Conservation (phyloP, 441 rosid genomes). For the Flueggea neowawraea region DNA sequence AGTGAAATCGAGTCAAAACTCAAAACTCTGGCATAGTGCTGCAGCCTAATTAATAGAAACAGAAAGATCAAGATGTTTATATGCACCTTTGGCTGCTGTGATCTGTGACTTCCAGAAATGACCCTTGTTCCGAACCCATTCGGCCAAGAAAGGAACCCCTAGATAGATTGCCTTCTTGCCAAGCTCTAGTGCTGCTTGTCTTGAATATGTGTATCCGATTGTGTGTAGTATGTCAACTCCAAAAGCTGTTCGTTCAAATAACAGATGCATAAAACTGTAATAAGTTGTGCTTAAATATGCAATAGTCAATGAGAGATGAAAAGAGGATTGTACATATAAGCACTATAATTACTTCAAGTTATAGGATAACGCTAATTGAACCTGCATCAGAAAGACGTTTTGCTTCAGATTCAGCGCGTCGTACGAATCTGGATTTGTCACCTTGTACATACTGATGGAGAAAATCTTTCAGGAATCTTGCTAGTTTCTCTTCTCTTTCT, state of each 20-base stretch:
- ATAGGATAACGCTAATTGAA: not conserved
- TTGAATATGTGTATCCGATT: constrained; percentile 83
- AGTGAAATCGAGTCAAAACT: too few relatives aligned
- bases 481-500: constrained; percentile 92
- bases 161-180: constrained; percentile 91
- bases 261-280: not conserved
- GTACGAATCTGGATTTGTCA: constrained; percentile 65
- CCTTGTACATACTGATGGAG: constrained; percentile 69
- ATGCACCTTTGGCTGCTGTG: constrained; percentile 81
- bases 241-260: constrained; percentile 41
- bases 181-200: constrained; percentile 92
- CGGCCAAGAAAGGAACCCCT: constrained; percentile 87
- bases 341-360: too few relatives aligned
- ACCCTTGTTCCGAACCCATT: constrained; percentile 91
- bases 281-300: not conserved
- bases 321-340: too few relatives aligned
- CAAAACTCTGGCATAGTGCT: too few relatives aligned
- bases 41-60: not conserved
- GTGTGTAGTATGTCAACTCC: constrained; percentile 71
- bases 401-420: constrained; percentile 80
- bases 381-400: constrained; percentile 69
- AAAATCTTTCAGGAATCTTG: constrained; percentile 57
- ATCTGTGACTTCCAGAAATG: constrained; percentile 95
- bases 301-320: too few relatives aligned
- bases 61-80: not conserved